Percentiles rank a stretch among this genome's conserved stretches.
Evolutionary conservation across 139 green algal species (phyloP).

Genomic region (Monoraphidium neglectum): DNA sequence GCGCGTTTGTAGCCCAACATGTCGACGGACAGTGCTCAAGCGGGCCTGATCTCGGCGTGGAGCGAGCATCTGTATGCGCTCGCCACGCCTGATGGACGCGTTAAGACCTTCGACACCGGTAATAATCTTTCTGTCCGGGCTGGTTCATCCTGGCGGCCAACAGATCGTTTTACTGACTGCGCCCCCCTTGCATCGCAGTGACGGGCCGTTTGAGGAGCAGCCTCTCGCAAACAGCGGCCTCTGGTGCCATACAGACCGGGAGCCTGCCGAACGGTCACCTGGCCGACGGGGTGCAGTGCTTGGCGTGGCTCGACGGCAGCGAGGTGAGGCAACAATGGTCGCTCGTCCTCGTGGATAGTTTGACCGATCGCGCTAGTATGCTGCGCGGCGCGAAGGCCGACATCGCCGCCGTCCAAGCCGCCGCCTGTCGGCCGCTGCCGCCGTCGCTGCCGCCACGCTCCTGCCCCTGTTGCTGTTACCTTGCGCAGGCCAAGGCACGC

Average conservation of each 20-base stretch:
- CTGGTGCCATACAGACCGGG: not conserved
- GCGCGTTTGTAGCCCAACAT: no score
- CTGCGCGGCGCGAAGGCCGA: not conserved
- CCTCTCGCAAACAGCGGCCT: conserved; percentile 1
- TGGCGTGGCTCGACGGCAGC: conserved; percentile 18
- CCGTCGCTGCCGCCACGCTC: not conserved
- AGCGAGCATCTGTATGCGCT: conserved; percentile 7
- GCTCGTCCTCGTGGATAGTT: not conserved
- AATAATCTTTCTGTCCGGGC: not conserved
- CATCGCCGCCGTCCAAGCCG: not conserved
- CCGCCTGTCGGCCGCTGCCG: not conserved
- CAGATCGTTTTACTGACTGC: not conserved
- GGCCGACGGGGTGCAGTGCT: conserved; percentile 15
- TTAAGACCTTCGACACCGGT: conserved; percentile 44
- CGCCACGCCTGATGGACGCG: conserved; percentile 26
- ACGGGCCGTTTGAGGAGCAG: conserved; percentile 23
- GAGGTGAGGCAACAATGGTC: conserved; percentile 3
- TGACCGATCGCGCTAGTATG: not conserved
- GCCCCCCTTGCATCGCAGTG: not conserved
- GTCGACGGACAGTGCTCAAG: no score
- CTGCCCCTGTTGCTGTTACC: not conserved
- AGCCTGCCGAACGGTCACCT: conserved; percentile 10
- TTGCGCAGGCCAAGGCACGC: not conserved
- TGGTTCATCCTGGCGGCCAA: not conserved
- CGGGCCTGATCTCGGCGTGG: no score